Evolutionary conservation across 257 asterid species (phyloP).

Genomic region (Nicotiana paniculata): DNA sequence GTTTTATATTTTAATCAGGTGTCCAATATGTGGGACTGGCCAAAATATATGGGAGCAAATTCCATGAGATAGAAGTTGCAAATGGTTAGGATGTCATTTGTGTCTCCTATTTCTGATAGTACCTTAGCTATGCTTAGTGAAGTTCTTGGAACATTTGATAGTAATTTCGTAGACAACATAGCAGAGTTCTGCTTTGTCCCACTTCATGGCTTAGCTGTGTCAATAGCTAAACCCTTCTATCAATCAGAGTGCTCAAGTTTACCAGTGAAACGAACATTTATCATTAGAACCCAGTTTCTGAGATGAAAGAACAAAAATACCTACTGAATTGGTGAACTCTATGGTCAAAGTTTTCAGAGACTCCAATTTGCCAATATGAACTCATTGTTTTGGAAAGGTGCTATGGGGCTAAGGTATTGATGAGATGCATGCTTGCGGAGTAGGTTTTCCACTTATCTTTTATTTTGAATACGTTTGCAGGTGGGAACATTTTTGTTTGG

Average conservation of each 20-base stretch:
- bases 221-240: not conserved
- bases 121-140: not conserved
- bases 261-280: not conserved
- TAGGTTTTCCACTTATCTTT: constrained; percentile 3
- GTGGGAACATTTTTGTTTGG: constrained; percentile 67
- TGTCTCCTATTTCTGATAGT: not conserved
- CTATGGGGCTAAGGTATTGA: not conserved
- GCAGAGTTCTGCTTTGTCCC: not conserved
- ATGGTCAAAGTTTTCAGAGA: not conserved
- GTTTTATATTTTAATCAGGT: not conserved
- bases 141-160: not conserved
- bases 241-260: not conserved
- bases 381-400: not conserved
- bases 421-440: not conserved
- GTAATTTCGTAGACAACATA: not conserved
- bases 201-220: not conserved
- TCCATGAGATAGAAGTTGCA: not conserved
- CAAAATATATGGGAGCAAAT: not conserved
- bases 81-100: not conserved
- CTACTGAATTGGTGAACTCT: not conserved
- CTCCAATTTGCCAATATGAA: not conserved
- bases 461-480: constrained; percentile 42
- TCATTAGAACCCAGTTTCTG: not conserved
- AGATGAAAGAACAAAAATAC: not conserved
- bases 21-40: not conserved